A percentile compares a stretch with the other conserved stretches of the same genome.
phyloP scores from a whole-genome alignment of 306 rosid species.

The Vigna nakashimae region DNA sequence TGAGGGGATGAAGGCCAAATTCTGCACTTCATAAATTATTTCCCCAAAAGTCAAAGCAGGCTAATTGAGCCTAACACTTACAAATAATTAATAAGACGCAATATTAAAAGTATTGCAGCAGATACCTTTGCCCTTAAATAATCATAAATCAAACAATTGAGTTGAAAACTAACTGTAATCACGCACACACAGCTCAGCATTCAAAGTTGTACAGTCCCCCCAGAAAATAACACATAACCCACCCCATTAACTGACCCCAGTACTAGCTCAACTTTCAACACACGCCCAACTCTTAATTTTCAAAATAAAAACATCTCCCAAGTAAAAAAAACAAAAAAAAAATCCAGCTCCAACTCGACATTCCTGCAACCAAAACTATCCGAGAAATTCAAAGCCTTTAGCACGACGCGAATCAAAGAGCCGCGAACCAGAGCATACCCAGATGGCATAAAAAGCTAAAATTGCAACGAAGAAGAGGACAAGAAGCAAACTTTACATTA shows the following conservation, averaged over 20 bases:
- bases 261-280: slow-evolving; percentile 25
- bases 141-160: slow-evolving; percentile 15
- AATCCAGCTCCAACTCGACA: slow-evolving; percentile 14
- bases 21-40: slow-evolving; percentile 17
- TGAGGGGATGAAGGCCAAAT: not conserved
- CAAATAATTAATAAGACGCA: slow-evolving; percentile 6
- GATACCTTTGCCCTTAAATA: slow-evolving; percentile 22
- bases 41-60: slow-evolving; percentile 26
- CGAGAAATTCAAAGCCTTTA: slow-evolving; percentile 8
- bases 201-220: not conserved
- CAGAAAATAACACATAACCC: slow-evolving; percentile 24
- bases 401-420: slow-evolving; percentile 40
- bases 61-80: slow-evolving; percentile 23
- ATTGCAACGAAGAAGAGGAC: slow-evolving; percentile 13
- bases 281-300: not conserved
- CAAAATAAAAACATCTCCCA: not conserved
- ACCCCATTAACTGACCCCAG: not conserved
- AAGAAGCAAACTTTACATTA: slow-evolving; percentile 66
- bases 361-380: slow-evolving; percentile 38
- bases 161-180: slow-evolving; percentile 25
- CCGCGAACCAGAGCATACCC: slow-evolving; percentile 43
- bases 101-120: slow-evolving; percentile 32
- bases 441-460: slow-evolving; percentile 31
- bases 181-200: slow-evolving; percentile 22
- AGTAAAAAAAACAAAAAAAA: not conserved